Evolutionary conservation across 805 yeast genomes (phyloP).

Genomic region (Pichia deserticola): DNA sequence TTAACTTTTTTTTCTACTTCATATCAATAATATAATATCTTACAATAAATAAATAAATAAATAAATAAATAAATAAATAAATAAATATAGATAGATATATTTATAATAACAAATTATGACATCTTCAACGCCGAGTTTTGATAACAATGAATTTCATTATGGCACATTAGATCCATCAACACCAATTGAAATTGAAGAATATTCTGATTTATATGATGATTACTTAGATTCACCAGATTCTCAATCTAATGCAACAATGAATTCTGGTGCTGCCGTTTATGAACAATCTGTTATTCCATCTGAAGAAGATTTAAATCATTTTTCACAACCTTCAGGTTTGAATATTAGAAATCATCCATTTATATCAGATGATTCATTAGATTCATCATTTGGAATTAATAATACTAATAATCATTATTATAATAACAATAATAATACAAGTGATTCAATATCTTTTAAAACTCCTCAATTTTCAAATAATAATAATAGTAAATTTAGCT

Average conservation of each 20-base stretch:
- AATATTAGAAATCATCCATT: not conserved
- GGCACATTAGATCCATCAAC: conserved; percentile 10
- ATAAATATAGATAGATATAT: too few species aligned
- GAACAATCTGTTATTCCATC: conserved; percentile 7
- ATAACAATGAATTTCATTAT: not conserved
- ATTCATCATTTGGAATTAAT: conserved; percentile 4
- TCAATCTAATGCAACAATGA: not conserved
- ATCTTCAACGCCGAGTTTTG: not conserved
- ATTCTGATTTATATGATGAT: conserved; percentile 24
- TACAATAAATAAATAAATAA: too few species aligned
- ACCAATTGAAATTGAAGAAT: conserved; percentile 13
- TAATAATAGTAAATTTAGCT: not conserved
- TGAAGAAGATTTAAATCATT: not conserved
- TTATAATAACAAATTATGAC: not conserved
- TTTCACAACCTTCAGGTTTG: not conserved
- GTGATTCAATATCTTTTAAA: not conserved
- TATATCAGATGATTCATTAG: conserved; percentile 7
- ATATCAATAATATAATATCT: too few species aligned
- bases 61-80: too few species aligned
- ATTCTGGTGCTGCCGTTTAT: conserved; percentile 9
- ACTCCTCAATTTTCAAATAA: conserved; percentile 2
- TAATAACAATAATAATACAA: too few species aligned
- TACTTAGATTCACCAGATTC: conserved; percentile 16
- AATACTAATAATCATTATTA: too few species aligned
- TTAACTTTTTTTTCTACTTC: too few species aligned